Base-by-base conservation (phyloP, 1,284 basidiomycete genomes). In the Ceratobasidium sp. region DNA sequence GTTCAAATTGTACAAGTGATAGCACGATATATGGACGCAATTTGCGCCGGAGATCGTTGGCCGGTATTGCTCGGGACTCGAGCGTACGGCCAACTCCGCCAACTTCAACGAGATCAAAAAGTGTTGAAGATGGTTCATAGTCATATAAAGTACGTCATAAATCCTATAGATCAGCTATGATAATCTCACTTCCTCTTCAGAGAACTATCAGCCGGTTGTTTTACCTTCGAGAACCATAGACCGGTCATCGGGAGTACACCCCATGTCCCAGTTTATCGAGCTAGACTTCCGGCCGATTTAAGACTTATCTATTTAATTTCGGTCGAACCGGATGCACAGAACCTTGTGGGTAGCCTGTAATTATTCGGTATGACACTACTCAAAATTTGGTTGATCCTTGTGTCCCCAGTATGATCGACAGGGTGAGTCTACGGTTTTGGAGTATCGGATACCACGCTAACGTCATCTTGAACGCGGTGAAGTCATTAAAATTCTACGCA, bases 221-320 rank as follows among this genome's bases (percentile, higher is more conserved):
- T 71, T 15, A 55, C 28, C 18, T 7, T 3, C 1, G 53, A 71
- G 1, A 70, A 23, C 39, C 53, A 71, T 12, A 10, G 69, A n/a
- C 51, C 53, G 0, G 40, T 71, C 15, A 56, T 71, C 40, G 69
- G 69, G 3, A 71, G 28, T 4, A 40, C 39, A 3, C 4, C 13
- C 13, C 42, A 71, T 18, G 42, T 71, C 9, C 69, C 69, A 18
- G 58, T 71, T 13, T 71, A 56, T 20, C 49, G 69, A 71, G 51
- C 69, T 13, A 71, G 23, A 40, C 5, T 71, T 1, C 53, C 51
- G 1, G 1, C 4, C 7, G 68, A 71, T 23, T 39, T 71, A 0
- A 33, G 68, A 6, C 20, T 71, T n/a, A 55, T 71, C 13, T 71
- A 71, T 23, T 4, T 18, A 10, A 71, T 71, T 2, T 51, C 49